A percentile compares a stretch with the other conserved stretches of the same genome.
phyloP scores from a whole-genome alignment of 306 rosid genomes.

The Macrotyloma uniflorum region DNA sequence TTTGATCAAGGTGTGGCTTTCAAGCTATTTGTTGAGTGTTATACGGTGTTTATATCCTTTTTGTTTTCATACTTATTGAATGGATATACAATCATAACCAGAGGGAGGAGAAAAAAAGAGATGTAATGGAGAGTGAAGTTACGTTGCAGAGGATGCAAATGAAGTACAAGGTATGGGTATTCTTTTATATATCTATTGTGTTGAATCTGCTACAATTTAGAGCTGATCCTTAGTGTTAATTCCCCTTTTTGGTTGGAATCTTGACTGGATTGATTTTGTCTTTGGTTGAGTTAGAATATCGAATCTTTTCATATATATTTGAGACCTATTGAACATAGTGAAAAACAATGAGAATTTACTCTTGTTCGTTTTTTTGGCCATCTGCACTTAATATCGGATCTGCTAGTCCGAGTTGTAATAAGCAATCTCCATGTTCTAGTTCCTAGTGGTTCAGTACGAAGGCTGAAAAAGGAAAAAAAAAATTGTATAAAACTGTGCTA shows the following conservation, averaged over 20 bases:
- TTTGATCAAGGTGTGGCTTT: constrained; percentile 74
- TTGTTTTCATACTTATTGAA: constrained; percentile 32
- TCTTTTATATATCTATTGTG: constrained; percentile 21
- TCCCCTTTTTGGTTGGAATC: constrained; percentile 12
- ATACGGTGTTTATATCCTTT: constrained; percentile 17
- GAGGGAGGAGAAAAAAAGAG: constrained; percentile 95
- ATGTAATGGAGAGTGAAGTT: constrained; percentile 92
- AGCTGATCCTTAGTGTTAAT: background rate
- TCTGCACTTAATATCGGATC: background rate
- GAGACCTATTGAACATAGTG: constrained; percentile 9
- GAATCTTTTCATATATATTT: constrained; percentile 16
- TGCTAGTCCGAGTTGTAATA: background rate
- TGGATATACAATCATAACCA: constrained; percentile 49
- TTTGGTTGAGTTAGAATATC: constrained; percentile 2
- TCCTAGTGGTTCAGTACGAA: background rate
- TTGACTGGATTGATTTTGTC: constrained; percentile 9
- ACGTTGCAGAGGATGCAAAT: constrained; percentile 88
- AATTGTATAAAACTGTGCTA: background rate
- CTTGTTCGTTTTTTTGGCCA: background rate
- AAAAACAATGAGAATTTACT: constrained; percentile 4
- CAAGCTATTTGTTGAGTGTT: constrained; percentile 11
- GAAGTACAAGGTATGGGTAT: constrained; percentile 79
- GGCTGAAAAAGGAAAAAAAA: background rate
- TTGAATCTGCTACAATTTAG: background rate
- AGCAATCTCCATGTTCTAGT: background rate